Percentiles rank a stretch among this genome's conserved stretches.
Evolutionary conservation across 805 yeast genomes (phyloP).

Genomic region (Tetrapisispora pingtungensis): DNA sequence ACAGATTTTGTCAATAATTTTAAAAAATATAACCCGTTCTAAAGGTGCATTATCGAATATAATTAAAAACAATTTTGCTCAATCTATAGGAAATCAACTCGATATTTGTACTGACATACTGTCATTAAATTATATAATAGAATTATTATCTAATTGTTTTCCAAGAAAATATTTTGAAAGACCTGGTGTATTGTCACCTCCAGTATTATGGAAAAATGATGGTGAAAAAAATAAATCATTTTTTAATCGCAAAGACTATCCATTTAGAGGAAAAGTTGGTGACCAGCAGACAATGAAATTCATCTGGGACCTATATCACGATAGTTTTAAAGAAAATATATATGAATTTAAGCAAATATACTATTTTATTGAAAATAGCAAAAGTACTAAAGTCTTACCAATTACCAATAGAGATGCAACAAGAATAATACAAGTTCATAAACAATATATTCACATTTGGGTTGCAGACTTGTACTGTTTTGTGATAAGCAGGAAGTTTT

Average conservation of each 20-base stretch:
- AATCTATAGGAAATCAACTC: slow-evolving; percentile 9
- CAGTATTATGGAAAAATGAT: slow-evolving; percentile 12
- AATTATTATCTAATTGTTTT: slow-evolving; percentile 13
- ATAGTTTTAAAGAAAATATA: neutral
- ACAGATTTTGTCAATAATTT: slow-evolving; percentile 9
- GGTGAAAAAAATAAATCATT: slow-evolving; percentile 7
- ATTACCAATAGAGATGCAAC: neutral
- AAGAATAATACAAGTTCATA: slow-evolving; percentile 8
- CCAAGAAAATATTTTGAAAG: slow-evolving; percentile 9
- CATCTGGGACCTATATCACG: slow-evolving; percentile 1
- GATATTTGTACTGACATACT: slow-evolving; percentile 14
- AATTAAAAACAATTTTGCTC: slow-evolving; percentile 7
- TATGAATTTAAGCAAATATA: neutral
- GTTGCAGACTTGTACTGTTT: slow-evolving; percentile 9
- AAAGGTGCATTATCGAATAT: slow-evolving; percentile 7
- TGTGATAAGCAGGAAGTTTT: slow-evolving; percentile 9
- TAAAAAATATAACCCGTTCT: slow-evolving; percentile 7
- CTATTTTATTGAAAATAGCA: neutral
- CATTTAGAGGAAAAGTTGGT: slow-evolving; percentile 7
- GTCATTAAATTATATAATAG: slow-evolving; percentile 12
- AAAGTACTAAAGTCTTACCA: neutral
- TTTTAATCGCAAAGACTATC: slow-evolving; percentile 12
- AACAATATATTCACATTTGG: slow-evolving; percentile 13
- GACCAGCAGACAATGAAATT: slow-evolving; percentile 1
- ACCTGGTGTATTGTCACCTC: slow-evolving; percentile 9